Percentiles rank a stretch among this genome's conserved stretches.
Conservation (phyloP, 1,139 yeast species). For the Debaryomyces udenii region DNA sequence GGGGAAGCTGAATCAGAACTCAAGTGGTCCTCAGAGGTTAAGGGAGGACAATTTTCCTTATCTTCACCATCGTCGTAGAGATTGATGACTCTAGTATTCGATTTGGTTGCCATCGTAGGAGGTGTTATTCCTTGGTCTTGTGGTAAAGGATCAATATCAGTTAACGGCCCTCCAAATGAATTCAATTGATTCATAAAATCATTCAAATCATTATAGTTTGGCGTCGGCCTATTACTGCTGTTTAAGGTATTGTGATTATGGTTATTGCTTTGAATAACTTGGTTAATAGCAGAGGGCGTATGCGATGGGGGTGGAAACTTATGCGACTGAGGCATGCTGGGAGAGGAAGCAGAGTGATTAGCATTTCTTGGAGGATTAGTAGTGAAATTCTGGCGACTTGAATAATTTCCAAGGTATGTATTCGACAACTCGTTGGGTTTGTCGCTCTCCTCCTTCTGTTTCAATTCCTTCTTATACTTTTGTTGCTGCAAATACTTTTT, state of each 20-base stretch:
- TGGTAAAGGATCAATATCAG: conserved; percentile 56
- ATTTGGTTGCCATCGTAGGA: conserved; percentile 53
- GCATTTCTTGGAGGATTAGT: conserved; percentile 24
- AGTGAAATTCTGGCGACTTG: conserved; percentile 18
- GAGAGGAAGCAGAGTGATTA: conserved; percentile 28
- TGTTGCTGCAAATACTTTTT: conserved; percentile 52
- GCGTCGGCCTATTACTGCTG: conserved; percentile 21
- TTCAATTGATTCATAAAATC: conserved; percentile 54
- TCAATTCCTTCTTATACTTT: conserved; percentile 40
- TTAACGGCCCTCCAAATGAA: conserved; percentile 54
- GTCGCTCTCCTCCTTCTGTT: conserved; percentile 27
- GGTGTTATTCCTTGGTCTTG: conserved; percentile 44
- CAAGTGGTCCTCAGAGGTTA: conserved; percentile 16
- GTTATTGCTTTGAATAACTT: conserved; percentile 37
- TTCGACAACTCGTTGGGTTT: conserved; percentile 2
- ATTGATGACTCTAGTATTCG: conserved; percentile 49
- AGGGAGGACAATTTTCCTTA: conserved; percentile 48
- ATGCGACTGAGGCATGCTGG: conserved; percentile 26
- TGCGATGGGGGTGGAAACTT: conserved; percentile 48
- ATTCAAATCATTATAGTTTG: conserved; percentile 45
- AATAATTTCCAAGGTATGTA: conserved; percentile 6
- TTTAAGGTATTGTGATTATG: conserved; percentile 15
- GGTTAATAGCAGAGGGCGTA: conserved; percentile 49
- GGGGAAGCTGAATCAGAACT: conserved; percentile 15
- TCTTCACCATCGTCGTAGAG: conserved; percentile 44